These are phyloP conservation scores for Rhizopogon salebrosus DNA, from an alignment of 768 basidiomycete genomes.

Conservation along the genomic window DNA sequence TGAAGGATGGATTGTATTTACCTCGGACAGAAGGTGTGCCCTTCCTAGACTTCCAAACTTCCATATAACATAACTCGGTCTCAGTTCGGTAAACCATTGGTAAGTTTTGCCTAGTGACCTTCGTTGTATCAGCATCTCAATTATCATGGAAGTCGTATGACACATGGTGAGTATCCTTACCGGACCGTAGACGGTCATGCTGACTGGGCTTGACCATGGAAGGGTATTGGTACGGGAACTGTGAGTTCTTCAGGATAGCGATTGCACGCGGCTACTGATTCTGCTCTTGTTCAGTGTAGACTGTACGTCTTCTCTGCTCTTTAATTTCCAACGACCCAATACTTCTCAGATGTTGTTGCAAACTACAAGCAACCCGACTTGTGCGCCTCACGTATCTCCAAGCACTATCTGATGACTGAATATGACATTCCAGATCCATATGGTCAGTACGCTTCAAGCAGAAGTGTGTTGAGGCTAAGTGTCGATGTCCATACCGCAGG, in stretches of 20 bases:
- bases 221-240: conserved; percentile 72
- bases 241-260: conserved; percentile 37
- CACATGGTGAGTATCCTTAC: conserved; percentile 39
- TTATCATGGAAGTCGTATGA: conserved; percentile 43
- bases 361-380: conserved; percentile 75
- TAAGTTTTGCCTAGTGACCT: conserved; percentile 27
- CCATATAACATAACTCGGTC: background rate
- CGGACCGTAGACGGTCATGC: background rate
- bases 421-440: conserved; percentile 52
- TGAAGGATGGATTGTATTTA: conserved; percentile 93
- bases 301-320: conserved; percentile 39
- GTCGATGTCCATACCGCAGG: conserved; percentile 39
- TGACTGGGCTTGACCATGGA: conserved; percentile 1
- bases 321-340: background rate
- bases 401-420: background rate
- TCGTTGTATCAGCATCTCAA: background rate
- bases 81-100: conserved; percentile 74
- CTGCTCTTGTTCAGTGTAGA: conserved; percentile 47
- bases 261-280: background rate
- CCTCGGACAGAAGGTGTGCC: conserved; percentile 82
- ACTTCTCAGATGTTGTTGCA: conserved; percentile 58
- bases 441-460: conserved; percentile 51
- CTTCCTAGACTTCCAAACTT: background rate
- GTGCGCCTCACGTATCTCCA: conserved; percentile 35
- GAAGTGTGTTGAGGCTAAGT: conserved; percentile 18